These are phyloP conservation scores for Psilocybe sp. DNA, from an alignment of 768 basidiomycete species.

Conservation along the genomic window DNA sequence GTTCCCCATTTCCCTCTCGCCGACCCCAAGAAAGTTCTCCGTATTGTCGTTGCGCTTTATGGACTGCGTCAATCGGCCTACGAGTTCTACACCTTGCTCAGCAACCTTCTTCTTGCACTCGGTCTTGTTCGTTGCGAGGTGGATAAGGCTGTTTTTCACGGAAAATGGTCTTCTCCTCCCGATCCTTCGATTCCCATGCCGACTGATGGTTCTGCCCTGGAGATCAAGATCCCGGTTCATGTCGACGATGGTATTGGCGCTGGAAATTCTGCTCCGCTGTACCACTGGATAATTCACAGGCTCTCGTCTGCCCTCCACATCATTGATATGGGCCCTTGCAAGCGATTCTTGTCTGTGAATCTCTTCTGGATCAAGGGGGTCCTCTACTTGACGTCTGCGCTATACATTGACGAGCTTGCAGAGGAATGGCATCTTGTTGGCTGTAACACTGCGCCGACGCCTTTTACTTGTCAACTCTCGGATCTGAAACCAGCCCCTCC, in stretches of 20 bases:
- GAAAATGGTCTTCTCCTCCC: slow-evolving; percentile 13
- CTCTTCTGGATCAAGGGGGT: slow-evolving; percentile 4
- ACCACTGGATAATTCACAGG: slow-evolving; percentile 14
- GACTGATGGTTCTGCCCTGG: slow-evolving; percentile 5
- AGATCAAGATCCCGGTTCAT: slow-evolving; percentile 21
- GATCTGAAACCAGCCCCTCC: slow-evolving; percentile 1
- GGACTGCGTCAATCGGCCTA: slow-evolving; percentile 29
- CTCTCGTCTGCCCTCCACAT: slow-evolving; percentile 2
- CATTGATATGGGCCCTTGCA: slow-evolving; percentile 12
- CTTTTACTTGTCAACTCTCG: neutral
- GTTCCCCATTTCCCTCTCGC: too few relatives aligned
- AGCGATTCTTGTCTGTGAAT: slow-evolving; percentile 4
- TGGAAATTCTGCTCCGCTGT: slow-evolving; percentile 15
- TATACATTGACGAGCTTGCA: slow-evolving; percentile 8
- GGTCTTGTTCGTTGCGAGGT: slow-evolving; percentile 16
- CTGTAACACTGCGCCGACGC: slow-evolving; percentile 9
- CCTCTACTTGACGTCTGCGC: slow-evolving; percentile 4
- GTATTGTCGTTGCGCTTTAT: too few relatives aligned
- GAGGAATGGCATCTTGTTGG: slow-evolving; percentile 6
- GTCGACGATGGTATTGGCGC: slow-evolving; percentile 23
- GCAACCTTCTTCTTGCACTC: neutral
- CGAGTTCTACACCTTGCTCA: slow-evolving; percentile 13
- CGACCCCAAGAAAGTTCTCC: too few relatives aligned
- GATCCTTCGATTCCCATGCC: slow-evolving; percentile 15
- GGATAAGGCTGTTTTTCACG: slow-evolving; percentile 24